phyloP scores from a whole-genome alignment of 108 stramenopile species.

The Skeletonema marinoi region DNA sequence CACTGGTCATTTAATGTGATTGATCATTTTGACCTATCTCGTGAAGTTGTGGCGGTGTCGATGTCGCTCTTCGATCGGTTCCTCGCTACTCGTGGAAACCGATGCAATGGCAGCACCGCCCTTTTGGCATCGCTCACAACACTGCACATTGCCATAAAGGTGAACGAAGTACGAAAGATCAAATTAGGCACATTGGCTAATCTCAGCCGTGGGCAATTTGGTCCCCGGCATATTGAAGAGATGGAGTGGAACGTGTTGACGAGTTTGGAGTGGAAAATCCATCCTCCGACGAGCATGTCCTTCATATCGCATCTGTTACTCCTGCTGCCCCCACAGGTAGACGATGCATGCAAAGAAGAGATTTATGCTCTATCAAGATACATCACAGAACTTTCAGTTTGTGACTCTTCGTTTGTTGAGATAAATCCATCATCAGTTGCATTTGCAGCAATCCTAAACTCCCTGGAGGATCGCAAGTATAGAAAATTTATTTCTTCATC shows the following conservation, averaged over 20 bases:
- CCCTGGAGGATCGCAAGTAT: constrained; percentile 49
- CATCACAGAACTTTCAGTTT: constrained; percentile 67
- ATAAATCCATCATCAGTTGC: constrained; percentile 60
- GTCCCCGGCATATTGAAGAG: constrained; percentile 65
- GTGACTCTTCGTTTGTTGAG: constrained; percentile 71
- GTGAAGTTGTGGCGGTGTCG: constrained; percentile 74
- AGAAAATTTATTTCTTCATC: constrained; percentile 6
- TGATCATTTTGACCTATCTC: constrained; percentile 81
- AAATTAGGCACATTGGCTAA: constrained; percentile 69
- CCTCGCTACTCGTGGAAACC: constrained; percentile 66
- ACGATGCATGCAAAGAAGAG: constrained; percentile 58
- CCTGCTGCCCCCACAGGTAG: constrained; percentile 56
- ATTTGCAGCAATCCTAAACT: constrained; percentile 67
- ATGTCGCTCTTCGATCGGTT: constrained; percentile 79
- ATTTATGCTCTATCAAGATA: constrained; percentile 69
- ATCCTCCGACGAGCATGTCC: constrained; percentile 73
- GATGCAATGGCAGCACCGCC: constrained; percentile 69
- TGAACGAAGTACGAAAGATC: constrained; percentile 69
- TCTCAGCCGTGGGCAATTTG: constrained; percentile 76
- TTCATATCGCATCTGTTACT: constrained; percentile 62
- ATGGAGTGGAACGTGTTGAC: constrained; percentile 71
- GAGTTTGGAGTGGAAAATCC: constrained; percentile 65
- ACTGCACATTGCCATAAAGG: constrained; percentile 76
- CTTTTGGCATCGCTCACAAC: constrained; percentile 70
- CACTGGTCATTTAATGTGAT: constrained; percentile 85